Evolutionary conservation across 2,329 filamentous ascomycete species (phyloP).

Genomic region (Arachnomyces sp.): DNA sequence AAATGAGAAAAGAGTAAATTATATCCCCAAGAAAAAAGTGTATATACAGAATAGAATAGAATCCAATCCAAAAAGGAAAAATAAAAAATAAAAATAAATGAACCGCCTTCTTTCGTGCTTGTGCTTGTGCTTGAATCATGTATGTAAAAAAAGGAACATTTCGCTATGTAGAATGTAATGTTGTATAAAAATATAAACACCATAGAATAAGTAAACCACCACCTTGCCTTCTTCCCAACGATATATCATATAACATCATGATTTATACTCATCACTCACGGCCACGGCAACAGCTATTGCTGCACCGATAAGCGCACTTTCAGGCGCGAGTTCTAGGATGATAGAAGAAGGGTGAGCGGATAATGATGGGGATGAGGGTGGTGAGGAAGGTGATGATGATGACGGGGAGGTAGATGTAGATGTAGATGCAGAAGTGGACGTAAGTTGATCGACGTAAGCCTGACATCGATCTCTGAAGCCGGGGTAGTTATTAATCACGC

Average conservation of each 20-base stretch:
- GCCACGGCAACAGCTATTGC: constrained; percentile 42
- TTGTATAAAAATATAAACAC: too few relatives aligned
- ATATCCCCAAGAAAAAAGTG: not conserved
- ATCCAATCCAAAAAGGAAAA: constrained; percentile 9
- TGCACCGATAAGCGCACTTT: constrained; percentile 40
- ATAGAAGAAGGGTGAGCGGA: constrained; percentile 25
- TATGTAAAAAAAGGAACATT: too few relatives aligned
- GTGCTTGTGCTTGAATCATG: too few relatives aligned
- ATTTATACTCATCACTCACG: constrained; percentile 21
- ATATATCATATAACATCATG: too few relatives aligned
- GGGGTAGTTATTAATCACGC: constrained; percentile 46
- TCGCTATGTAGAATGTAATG: too few relatives aligned
- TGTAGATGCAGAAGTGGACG: constrained; percentile 17
- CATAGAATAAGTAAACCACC: too few relatives aligned
- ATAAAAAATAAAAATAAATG: constrained; percentile 7
- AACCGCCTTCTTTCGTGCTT: constrained; percentile 10
- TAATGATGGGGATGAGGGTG: not conserved
- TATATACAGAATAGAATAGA: constrained; percentile 1
- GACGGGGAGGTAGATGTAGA: not conserved
- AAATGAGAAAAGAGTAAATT: constrained; percentile 1
- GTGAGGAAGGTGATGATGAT: not conserved
- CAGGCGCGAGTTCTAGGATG: constrained; percentile 34
- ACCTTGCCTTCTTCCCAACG: too few relatives aligned
- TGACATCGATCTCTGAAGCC: constrained; percentile 40
- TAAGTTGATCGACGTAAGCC: constrained; percentile 35